Percentiles rank a stretch among this genome's conserved stretches.
Evolutionary conservation across 345 rosid genomes (phyloP).

Genomic region (Garcia nutans): DNA sequence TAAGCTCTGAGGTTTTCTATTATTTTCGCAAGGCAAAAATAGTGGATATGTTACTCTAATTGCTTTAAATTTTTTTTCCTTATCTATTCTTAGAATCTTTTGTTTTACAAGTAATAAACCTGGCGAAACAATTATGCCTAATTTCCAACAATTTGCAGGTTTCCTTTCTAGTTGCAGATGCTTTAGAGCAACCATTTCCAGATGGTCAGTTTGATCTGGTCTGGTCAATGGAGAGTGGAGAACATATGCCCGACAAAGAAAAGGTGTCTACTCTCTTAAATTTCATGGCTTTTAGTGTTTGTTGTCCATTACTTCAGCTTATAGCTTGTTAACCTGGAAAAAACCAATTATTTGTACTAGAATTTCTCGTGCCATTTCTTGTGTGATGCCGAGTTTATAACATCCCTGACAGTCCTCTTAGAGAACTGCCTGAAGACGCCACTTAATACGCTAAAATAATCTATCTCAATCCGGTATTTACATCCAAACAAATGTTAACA

Average conservation of each 20-base stretch:
- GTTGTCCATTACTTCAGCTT: no score
- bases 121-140: background rate
- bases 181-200: conserved; percentile 84
- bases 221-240: conserved; percentile 99
- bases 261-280: conserved; percentile 43
- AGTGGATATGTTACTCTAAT: no score
- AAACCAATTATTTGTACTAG: background rate
- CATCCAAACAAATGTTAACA: no score
- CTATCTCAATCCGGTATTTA: no score
- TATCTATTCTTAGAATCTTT: no score
- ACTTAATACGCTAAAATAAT: no score
- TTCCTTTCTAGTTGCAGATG: conserved; percentile 86
- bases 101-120: no score
- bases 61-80: background rate
- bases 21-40: no score
- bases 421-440: no score
- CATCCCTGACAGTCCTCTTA: no score
- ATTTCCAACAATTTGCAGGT: conserved; percentile 38
- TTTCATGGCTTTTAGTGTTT: background rate
- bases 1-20: background rate
- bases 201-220: conserved; percentile 76
- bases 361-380: background rate
- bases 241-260: conserved; percentile 86
- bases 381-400: no score
- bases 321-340: no score